Evolutionary conservation across 2,329 filamentous ascomycete species (phyloP).

Genomic region (Stemphylium vesicarium): DNA sequence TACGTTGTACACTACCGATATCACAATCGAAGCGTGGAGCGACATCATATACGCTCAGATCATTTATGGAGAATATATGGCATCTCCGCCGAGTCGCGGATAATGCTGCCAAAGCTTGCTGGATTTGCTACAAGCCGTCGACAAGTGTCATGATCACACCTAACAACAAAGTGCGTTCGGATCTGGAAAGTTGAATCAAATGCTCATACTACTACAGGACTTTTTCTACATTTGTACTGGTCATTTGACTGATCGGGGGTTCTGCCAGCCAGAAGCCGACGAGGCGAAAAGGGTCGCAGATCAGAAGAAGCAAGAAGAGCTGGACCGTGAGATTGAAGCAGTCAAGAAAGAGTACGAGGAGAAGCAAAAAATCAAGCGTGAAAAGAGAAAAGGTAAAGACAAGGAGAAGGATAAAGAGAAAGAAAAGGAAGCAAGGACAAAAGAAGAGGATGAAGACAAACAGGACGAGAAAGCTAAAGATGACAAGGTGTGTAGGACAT

Average conservation of each 20-base stretch:
- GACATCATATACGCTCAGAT: background rate
- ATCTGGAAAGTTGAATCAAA: background rate
- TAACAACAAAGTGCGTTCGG: conserved; percentile 75
- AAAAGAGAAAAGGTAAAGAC: conserved; percentile 54
- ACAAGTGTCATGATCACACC: conserved; percentile 86
- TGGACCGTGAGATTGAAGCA: conserved; percentile 56
- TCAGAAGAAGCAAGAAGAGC: conserved; percentile 60
- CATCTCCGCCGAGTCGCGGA: conserved; percentile 87
- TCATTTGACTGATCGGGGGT: conserved; percentile 83
- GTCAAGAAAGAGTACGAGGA: conserved; percentile 59
- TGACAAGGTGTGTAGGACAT: conserved; percentile 57
- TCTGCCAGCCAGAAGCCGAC: conserved; percentile 74
- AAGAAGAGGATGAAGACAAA: conserved; percentile 67
- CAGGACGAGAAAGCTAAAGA: conserved; percentile 71
- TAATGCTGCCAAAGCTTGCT: conserved; percentile 80
- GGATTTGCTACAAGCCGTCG: conserved; percentile 89
- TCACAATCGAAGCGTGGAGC: background rate
- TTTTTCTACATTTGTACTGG: conserved; percentile 89
- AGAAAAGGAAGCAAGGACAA: conserved; percentile 59
- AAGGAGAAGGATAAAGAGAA: conserved; percentile 68
- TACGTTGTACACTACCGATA: background rate
- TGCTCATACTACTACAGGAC: conserved; percentile 59
- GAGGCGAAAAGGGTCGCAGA: conserved; percentile 66
- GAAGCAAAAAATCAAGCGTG: conserved; percentile 65
- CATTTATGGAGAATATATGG: conserved; percentile 74